phyloP scores from a whole-genome alignment of 257 asterid genomes.

The Thymus mandschuricus region DNA sequence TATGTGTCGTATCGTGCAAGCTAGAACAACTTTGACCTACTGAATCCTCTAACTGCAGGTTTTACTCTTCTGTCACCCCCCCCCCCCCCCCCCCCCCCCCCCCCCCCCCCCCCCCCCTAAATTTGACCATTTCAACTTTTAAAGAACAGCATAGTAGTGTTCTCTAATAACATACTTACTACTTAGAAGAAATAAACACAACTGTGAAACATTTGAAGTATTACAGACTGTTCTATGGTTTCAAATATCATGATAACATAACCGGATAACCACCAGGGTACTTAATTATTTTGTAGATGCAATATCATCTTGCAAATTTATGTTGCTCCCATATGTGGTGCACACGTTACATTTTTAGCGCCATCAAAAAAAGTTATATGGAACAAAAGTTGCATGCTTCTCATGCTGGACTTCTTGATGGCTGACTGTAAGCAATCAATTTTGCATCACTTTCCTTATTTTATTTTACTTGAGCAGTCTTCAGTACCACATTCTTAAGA shows the following conservation, averaged over 20 bases:
- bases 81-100: too few relatives aligned
- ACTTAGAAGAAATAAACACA: background rate
- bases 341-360: background rate
- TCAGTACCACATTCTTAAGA: conserved; percentile 21
- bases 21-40: background rate
- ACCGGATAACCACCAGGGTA: background rate
- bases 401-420: background rate
- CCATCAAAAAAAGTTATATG: background rate
- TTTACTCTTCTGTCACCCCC: background rate
- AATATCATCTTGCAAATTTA: background rate
- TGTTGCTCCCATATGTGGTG: background rate
- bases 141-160: background rate
- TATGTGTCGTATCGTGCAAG: background rate
- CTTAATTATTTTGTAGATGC: background rate
- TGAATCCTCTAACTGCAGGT: background rate
- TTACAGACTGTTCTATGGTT: background rate
- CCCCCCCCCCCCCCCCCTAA: background rate
- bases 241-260: background rate
- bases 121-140: background rate
- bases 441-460: conserved; percentile 22
- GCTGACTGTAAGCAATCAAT: background rate
- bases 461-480: conserved; percentile 22
- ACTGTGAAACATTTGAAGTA: background rate
- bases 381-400: background rate
- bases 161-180: background rate